Evolutionary conservation across 768 basidiomycete genomes (phyloP).

Genomic region (Auricularia heimuer): DNA sequence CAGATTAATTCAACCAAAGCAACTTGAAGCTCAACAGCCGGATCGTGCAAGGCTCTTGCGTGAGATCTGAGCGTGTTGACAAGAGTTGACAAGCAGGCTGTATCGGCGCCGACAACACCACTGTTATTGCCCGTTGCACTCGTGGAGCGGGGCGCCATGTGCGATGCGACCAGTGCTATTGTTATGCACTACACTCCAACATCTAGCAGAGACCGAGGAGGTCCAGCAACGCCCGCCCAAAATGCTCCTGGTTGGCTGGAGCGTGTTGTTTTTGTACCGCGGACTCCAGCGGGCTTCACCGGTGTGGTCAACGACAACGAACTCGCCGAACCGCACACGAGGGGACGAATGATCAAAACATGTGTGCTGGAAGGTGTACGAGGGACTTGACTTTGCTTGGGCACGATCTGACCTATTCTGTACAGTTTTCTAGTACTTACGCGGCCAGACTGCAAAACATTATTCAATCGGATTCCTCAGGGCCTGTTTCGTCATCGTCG

Average conservation of each 20-base stretch:
- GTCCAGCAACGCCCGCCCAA: conserved; percentile 85
- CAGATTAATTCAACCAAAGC: too few species aligned
- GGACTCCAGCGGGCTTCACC: conserved; percentile 43
- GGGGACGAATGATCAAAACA: conserved; percentile 51
- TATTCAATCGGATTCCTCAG: not conserved
- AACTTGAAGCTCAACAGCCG: too few species aligned
- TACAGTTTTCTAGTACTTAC: too few species aligned
- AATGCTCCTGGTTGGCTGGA: conserved; percentile 95
- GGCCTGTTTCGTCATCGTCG: not conserved
- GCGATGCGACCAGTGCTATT: conserved; percentile 65
- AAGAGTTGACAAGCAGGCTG: too few species aligned
- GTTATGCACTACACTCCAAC: conserved; percentile 63
- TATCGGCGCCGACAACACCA: conserved; percentile 27
- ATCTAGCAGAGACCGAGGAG: conserved; percentile 62
- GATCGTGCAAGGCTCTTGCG: too few species aligned
- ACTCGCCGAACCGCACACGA: conserved; percentile 28
- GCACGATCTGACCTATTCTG: not conserved
- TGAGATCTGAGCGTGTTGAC: too few species aligned
- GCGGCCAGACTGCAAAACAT: too few species aligned
- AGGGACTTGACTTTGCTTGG: conserved; percentile 48
- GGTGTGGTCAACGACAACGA: conserved; percentile 49
- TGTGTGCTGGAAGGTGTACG: conserved; percentile 49
- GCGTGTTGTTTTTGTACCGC: conserved; percentile 66
- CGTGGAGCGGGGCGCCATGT: conserved; percentile 88
- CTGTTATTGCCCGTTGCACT: conserved; percentile 75